Conservation (phyloP, 345 rosid species). For the Stellera chamaejasme region DNA sequence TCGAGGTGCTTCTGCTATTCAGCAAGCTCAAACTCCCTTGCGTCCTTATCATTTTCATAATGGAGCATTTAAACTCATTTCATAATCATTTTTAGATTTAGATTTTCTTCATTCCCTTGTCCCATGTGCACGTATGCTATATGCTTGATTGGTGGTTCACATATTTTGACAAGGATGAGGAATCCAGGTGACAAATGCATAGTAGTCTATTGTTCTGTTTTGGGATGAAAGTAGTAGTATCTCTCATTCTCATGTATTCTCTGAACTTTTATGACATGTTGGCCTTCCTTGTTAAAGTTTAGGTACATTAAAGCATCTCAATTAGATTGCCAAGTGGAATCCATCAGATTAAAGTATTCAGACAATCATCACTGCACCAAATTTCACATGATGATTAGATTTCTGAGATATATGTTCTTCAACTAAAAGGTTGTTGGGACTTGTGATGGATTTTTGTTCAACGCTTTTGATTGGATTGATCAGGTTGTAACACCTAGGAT, state of each 20-base stretch:
- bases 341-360: background rate
- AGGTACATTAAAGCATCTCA: background rate
- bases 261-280: too few species aligned
- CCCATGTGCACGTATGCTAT: too few species aligned
- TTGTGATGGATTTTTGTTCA: background rate
- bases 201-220: too few species aligned
- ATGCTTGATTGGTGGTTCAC: too few species aligned
- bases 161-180: too few species aligned
- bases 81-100: background rate
- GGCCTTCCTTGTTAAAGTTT: too few species aligned
- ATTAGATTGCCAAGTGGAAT: background rate
- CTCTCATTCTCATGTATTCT: too few species aligned
- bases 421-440: background rate
- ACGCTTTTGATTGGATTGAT: slow-evolving; percentile 5
- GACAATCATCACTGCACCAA: background rate
- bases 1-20: slow-evolving; percentile 50
- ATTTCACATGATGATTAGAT: background rate
- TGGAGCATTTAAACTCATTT: background rate
- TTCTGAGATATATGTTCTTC: background rate
- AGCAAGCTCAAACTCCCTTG: background rate
- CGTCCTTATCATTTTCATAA: background rate
- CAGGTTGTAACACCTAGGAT: slow-evolving; percentile 70
- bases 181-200: too few species aligned
- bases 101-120: too few species aligned
- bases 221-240: too few species aligned